Base-by-base conservation (phyloP, 208 protist genomes). In the Wallacemonas sp. region DNA sequence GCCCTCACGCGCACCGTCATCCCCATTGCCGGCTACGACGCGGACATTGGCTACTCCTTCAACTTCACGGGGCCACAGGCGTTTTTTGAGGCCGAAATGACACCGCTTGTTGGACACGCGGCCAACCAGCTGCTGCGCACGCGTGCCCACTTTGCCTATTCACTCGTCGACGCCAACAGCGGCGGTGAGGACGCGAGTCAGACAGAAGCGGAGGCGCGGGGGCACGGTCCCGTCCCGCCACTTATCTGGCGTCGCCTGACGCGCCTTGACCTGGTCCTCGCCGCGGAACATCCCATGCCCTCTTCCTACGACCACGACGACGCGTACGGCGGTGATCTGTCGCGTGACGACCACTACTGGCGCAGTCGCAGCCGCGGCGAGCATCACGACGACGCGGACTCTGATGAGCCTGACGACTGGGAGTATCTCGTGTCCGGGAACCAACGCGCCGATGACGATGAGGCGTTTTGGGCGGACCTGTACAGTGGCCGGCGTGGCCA, bases 1-100 rank as follows among this genome's bases (percentile, higher is more conserved):
- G 56, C 39, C 17, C 74, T 55, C 1, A 43, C 24, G 6, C 74
- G 73, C 17, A 63, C 60, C 19, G 68, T 92, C 47, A 78, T 94
- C 44, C 88, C 85, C 3, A 30, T 94, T 39, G 88, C 85, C 9
- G 88, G 85, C 30, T 78, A 87, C 57, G 60, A 43, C 41, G 61
- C 52, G 1, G 65, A 73, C 8, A 16, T 92, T 5, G 83, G 72
- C 11, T 91, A 90, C 65, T 81, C 75, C 24, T 94, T 91, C 72
- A 83, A 94, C 72, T 81, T 78, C 57, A 75, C 64, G 9, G 77
- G 74, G 0, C 24, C 46, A 34, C 88, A 95, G 57, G 30, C 72
- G 5, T 69, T 85, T 63, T 92, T 90, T 61, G 76, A 75, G 69
- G 76, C 78, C 43, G 58, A 75, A 12, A 66, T 93, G 32, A 61